phyloP scores from a whole-genome alignment of 2,329 filamentous ascomycete genomes.

The Diaporthe batatas region DNA sequence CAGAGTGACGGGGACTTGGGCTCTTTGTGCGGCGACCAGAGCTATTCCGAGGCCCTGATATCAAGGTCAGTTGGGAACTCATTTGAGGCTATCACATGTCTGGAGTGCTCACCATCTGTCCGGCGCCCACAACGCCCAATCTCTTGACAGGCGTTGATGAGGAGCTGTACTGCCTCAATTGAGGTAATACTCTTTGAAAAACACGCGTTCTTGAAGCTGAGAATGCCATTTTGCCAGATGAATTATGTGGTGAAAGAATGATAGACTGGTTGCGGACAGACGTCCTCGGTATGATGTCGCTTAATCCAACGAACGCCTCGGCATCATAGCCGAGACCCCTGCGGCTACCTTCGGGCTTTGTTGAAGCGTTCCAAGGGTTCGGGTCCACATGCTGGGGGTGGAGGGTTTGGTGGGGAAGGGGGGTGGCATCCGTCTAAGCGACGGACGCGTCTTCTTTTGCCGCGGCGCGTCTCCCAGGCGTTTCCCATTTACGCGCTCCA shows the following conservation, averaged over 20 bases:
- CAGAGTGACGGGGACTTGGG: conserved; percentile 85
- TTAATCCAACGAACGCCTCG: not conserved
- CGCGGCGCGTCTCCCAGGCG: conserved; percentile 40
- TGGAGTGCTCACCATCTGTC: conserved; percentile 83
- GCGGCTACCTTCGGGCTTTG: conserved; percentile 37
- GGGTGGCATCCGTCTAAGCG: conserved; percentile 2
- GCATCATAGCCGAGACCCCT: conserved; percentile 18
- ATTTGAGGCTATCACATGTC: conserved; percentile 53
- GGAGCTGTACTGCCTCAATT: conserved; percentile 76
- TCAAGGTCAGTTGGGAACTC: conserved; percentile 47
- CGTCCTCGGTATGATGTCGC: conserved; percentile 38
- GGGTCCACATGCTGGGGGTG: not conserved
- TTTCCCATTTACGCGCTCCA: conserved; percentile 39
- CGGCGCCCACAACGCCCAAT: conserved; percentile 92
- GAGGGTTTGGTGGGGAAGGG: not conserved
- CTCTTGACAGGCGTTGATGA: conserved; percentile 83
- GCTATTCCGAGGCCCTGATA: conserved; percentile 92
- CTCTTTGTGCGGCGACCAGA: conserved; percentile 89
- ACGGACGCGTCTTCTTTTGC: conserved; percentile 33
- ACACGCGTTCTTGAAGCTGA: conserved; percentile 55
- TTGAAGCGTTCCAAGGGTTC: conserved; percentile 4
- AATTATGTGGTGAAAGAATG: not conserved
- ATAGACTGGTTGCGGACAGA: conserved; percentile 1
- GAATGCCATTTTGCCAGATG: conserved; percentile 53
- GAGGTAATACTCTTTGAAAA: conserved; percentile 54